Evolutionary conservation across 108 stramenopile genomes (phyloP).

Genomic region (Schizochytrium sp.): DNA sequence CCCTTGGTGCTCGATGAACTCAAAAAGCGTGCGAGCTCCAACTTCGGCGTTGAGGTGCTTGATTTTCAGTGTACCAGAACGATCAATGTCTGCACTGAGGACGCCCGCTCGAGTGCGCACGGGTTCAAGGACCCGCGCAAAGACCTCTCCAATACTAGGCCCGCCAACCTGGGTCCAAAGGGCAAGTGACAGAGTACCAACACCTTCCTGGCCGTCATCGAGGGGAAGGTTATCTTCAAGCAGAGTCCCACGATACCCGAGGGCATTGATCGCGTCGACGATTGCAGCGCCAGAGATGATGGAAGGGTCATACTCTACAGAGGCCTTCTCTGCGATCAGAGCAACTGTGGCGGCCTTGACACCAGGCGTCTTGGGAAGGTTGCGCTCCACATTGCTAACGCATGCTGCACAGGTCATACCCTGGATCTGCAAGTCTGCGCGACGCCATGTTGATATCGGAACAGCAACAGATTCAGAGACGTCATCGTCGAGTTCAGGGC

Average conservation of each 20-base stretch:
- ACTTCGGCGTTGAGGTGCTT: neutral
- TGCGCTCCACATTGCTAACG: neutral
- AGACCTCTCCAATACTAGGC: neutral
- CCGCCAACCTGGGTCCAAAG: neutral
- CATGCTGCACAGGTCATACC: constrained; percentile 24
- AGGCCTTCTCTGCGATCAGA: constrained; percentile 15
- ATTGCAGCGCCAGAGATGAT: neutral
- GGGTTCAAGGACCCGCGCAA: neutral
- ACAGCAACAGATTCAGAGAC: neutral
- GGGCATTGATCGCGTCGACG: neutral
- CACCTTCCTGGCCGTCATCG: neutral
- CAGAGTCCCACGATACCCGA: neutral
- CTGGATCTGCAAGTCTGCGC: neutral
- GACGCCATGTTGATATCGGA: neutral
- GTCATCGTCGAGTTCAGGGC: neutral
- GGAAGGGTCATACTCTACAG: neutral
- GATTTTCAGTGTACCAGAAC: neutral
- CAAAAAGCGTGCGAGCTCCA: neutral
- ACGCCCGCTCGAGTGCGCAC: neutral
- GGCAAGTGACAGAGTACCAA: neutral
- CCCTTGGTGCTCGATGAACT: neutral
- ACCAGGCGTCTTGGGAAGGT: neutral
- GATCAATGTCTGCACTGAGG: neutral
- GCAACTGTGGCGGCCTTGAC: neutral
- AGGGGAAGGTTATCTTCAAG: neutral